These are phyloP conservation scores for Kandelia obovata DNA, from an alignment of 345 rosid species.

Conservation along the genomic window DNA sequence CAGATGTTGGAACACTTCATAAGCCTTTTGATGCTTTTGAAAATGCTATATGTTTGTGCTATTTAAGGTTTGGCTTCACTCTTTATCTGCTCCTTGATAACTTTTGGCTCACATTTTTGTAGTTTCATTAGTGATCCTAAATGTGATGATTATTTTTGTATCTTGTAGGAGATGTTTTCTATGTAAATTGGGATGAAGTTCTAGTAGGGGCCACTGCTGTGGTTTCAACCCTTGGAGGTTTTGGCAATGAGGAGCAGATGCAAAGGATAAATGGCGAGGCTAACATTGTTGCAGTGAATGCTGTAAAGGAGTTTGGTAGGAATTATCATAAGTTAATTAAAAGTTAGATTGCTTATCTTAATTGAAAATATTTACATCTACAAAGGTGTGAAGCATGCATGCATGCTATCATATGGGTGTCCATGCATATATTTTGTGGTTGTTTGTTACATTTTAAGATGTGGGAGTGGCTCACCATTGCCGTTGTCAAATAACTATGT, in stretches of 20 bases:
- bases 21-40: background rate
- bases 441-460: no score
- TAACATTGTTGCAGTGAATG: conserved; percentile 69
- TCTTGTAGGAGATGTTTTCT: conserved; percentile 83
- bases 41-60: background rate
- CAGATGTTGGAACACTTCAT: background rate
- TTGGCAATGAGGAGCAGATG: conserved; percentile 93
- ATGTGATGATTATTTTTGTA: conserved; percentile 1
- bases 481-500: no score
- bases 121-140: background rate
- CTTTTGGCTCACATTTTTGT: background rate
- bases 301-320: conserved; percentile 79
- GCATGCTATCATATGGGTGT: background rate
- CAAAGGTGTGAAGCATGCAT: background rate
- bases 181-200: conserved; percentile 91
- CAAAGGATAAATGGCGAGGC: conserved; percentile 86
- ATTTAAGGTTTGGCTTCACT: background rate
- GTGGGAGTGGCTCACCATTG: no score
- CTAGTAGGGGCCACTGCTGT: conserved; percentile 84
- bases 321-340: background rate
- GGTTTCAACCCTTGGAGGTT: conserved; percentile 88
- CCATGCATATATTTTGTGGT: background rate
- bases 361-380: background rate
- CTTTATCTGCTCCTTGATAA: background rate
- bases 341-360: background rate